Evolutionary conservation across 2,329 filamentous ascomycete species (phyloP), one percentile per base, ranked within the genome.

Genomic region (Purpureocillium lavendulum): DNA sequence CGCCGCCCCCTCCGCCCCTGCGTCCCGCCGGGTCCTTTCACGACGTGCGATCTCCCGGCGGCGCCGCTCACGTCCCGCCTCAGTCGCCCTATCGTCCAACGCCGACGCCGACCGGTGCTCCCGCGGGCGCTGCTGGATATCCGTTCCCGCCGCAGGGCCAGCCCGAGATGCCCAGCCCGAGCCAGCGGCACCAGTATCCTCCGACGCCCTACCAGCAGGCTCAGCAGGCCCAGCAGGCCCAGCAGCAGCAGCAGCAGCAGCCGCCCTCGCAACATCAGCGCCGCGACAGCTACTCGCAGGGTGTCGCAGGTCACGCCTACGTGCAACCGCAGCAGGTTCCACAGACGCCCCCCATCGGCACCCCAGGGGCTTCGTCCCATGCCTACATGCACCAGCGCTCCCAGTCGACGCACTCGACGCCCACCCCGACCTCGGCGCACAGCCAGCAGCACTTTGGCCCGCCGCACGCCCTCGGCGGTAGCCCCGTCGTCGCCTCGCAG

Each of bases 371-470:
- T 14, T 52, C 55, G 8, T 38, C 42, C 3, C 62, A 64, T 40
- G 48, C 61, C 18, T 60, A 55, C 47, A 53, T 62, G 36, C 70
- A 71, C 40, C 67, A 69, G 44, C 61, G 75, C 49, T 76, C 77
- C 32, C 72, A 72, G 40, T 81, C 77, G 16, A 62, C 70, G 6
- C 73, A 80, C 40, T 80, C 77, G 11, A 71, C 69, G 18, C 63
- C 74, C 10, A 81, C 77, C 29, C 76, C 76, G n/a, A 78, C 74
- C 7, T 79, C 76, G 30, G 71, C 75, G 13, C 75, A 79, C 35
- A 73, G 71, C 51, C 75, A 80, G 55, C 71, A 71, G 34, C 67
- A 68, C 8, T 75, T 70, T 48, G 69, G 69, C 11, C 57, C 62
- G 40, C 64, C 70, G 21, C 75, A 71, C 46, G 57, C 54, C 17